Percentiles rank a stretch among this genome's conserved stretches.
phyloP scores from a whole-genome alignment of 306 rosid species.

The Inga oerstediana region DNA sequence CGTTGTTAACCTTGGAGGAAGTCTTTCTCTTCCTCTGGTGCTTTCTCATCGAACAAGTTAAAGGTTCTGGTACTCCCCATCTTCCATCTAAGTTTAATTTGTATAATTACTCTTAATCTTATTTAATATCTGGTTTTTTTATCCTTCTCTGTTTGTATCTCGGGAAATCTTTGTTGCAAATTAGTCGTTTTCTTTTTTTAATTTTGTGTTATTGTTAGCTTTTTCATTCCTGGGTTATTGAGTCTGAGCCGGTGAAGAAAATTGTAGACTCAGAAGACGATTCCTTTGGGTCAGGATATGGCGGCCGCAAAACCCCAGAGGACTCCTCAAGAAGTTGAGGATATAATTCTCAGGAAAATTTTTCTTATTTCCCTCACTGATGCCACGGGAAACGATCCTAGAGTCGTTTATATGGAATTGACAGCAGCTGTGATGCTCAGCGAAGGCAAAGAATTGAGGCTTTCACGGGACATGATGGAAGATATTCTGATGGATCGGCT shows the following conservation, averaged over 20 bases:
- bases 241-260: neutral
- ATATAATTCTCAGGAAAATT: conserved; percentile 79
- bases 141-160: conserved; percentile 29
- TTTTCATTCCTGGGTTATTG: neutral
- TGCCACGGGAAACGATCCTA: conserved; percentile 43
- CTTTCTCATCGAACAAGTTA: neutral
- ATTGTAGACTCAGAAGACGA: neutral
- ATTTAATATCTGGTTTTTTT: neutral
- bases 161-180: conserved; percentile 14
- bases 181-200: neutral
- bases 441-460: conserved; percentile 67
- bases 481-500: conserved; percentile 81
- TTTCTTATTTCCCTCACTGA: conserved; percentile 70
- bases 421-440: conserved; percentile 95
- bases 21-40: neutral
- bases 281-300: conserved; percentile 36
- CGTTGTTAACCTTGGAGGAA: neutral
- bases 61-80: neutral
- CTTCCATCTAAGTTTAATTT: neutral
- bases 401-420: conserved; percentile 69
- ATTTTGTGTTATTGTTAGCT: neutral
- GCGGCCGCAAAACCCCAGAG: conserved; percentile 78
- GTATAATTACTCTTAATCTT: conserved; percentile 2
- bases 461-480: conserved; percentile 78
- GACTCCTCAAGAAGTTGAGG: conserved; percentile 80